These are phyloP conservation scores for Talaromyces sp. DNA, from an alignment of 2,329 filamentous ascomycete species.

Conservation along the genomic window DNA sequence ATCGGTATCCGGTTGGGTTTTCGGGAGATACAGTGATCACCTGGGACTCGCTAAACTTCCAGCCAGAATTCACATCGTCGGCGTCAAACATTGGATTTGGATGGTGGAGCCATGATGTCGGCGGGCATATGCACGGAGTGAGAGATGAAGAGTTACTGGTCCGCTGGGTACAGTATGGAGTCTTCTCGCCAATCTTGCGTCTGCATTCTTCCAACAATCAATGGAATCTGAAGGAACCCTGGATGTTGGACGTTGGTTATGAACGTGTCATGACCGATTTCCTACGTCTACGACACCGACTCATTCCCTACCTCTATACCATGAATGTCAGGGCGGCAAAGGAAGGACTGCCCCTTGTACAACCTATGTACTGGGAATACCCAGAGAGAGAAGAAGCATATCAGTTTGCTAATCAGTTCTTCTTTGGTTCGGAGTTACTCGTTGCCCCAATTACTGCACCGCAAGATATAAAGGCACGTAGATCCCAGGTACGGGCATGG, in stretches of 20 bases:
- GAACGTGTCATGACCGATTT: conserved; percentile 50
- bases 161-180: conserved; percentile 63
- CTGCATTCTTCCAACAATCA: conserved; percentile 59
- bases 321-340: conserved; percentile 52
- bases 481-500: conserved; percentile 55
- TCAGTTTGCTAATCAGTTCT: conserved; percentile 57
- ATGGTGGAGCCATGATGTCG: conserved; percentile 69
- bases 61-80: conserved; percentile 66
- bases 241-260: conserved; percentile 53
- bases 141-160: conserved; percentile 59
- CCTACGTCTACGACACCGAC: conserved; percentile 56
- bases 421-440: conserved; percentile 58
- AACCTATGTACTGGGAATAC: conserved; percentile 64
- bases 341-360: conserved; percentile 54
- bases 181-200: conserved; percentile 61
- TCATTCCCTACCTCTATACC: conserved; percentile 62
- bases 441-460: conserved; percentile 58
- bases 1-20: conserved; percentile 65
- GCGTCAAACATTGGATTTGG: conserved; percentile 67
- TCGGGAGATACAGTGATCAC: conserved; percentile 61
- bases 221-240: conserved; percentile 64
- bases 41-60: conserved; percentile 62
- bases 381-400: conserved; percentile 56
- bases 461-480: conserved; percentile 47
- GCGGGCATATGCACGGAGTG: conserved; percentile 59